Percentiles rank a stretch among this genome's conserved stretches.
Evolutionary conservation across 352 stramenopile species (phyloP).

Genomic region (Phytopythium chamaehyphon): DNA sequence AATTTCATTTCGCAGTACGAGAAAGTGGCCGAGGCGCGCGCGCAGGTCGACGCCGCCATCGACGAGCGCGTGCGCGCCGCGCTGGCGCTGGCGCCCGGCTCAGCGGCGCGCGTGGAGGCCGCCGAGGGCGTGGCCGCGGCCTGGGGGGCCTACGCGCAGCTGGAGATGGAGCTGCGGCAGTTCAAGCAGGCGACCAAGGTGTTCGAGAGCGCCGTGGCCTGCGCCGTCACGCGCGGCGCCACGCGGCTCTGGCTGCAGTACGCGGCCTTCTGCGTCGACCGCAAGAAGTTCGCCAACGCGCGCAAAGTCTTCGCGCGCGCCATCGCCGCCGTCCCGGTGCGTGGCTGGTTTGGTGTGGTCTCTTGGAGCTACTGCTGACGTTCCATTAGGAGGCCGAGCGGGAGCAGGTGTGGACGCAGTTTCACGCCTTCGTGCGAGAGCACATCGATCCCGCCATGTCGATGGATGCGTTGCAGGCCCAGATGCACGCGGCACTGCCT

Average conservation of each 20-base stretch:
- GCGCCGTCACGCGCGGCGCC: slow-evolving; percentile 33
- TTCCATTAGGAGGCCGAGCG: slow-evolving; percentile 9
- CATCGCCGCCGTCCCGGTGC: slow-evolving; percentile 29
- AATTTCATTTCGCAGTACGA: slow-evolving; percentile 40
- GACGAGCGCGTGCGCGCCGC: slow-evolving; percentile 29
- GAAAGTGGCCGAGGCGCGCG: slow-evolving; percentile 57
- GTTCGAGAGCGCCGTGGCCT: slow-evolving; percentile 57
- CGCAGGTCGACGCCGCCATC: slow-evolving; percentile 43
- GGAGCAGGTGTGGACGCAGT: slow-evolving; percentile 50
- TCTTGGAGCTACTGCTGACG: neutral
- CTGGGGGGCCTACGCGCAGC: slow-evolving; percentile 58
- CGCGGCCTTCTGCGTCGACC: slow-evolving; percentile 65
- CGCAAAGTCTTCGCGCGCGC: slow-evolving; percentile 70
- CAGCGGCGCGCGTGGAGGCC: slow-evolving; percentile 10
- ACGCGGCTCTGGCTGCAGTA: slow-evolving; percentile 59
- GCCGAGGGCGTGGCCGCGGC: slow-evolving; percentile 30
- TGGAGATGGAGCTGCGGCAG: slow-evolving; percentile 77
- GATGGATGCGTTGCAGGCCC: slow-evolving; percentile 46
- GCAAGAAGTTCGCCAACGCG: slow-evolving; percentile 72
- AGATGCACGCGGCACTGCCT: slow-evolving; percentile 33
- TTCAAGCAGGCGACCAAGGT: slow-evolving; percentile 85
- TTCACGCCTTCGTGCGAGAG: slow-evolving; percentile 58
- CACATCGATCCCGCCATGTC: slow-evolving; percentile 59
- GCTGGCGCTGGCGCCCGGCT: slow-evolving; percentile 10
- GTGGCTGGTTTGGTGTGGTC: neutral